Evolutionary conservation across 257 asterid genomes (phyloP), one percentile per base, ranked within the genome.

Genomic region (Nicotiana sylvestris): DNA sequence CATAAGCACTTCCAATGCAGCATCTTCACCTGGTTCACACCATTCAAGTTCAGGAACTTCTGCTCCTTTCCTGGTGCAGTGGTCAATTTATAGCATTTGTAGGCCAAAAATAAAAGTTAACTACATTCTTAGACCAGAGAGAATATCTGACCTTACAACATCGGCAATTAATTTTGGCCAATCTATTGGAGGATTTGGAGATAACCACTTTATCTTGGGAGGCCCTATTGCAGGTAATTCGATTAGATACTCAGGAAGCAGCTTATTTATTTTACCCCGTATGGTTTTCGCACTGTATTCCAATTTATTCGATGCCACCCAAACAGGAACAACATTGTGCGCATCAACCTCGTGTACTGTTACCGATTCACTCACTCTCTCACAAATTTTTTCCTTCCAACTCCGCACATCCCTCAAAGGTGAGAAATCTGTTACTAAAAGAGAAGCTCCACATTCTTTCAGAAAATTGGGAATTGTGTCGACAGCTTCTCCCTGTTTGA

Each of bases 41-140:
- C 99, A 96, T 81, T 92, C 93, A 76, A 96, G 90, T 90, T 96
- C 98, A 85, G 99, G 97, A 81, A 96, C 98, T 89, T 92, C 98
- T 86, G 97, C 95, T 83, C 98, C 98, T 90, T 90, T 86, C 92
- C 99, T 96, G 91, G 30, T 85, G 65, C 86, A 30, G 46, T 15
- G 21, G 84, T 79, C 79, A 89, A 86, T 77, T 53, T 27, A 85
- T 12, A 85, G 76, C 65, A 84, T 67, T 15, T 78, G 56, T 25
- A 29, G 74, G 57, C 78, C 87, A 21, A 81, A 83, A 51, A 61
- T 9, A 64, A 21, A 74, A 43, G 58, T 29, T 79, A 4, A 77
- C 83, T 72, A 76, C 35, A 82, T 57, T 61, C 72, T 86, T 77
- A 53, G 37, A 84, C 30, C 18, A 51, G 68, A 55, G 58, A 25